Evolutionary conservation across 352 stramenopile genomes (phyloP), one percentile per base, ranked within the genome.

Genomic region (Halophytophthora batemanensis): DNA sequence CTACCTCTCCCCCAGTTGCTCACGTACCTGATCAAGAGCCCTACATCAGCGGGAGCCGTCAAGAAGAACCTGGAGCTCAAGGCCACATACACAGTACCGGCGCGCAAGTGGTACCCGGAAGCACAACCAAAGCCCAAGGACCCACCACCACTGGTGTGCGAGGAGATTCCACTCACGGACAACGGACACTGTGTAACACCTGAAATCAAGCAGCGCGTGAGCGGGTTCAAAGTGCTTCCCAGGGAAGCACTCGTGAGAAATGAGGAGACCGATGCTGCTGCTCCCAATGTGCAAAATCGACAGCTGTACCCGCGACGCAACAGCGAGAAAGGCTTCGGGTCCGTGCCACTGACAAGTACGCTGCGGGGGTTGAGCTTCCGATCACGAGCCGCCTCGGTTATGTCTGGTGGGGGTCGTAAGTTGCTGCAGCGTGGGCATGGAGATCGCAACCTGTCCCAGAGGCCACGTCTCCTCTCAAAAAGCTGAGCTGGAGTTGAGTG

Each of bases 11-110:
- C 76, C 4, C 66, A 72, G 41, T 40, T 88, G 2, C 69, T 86
- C n/a, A 86, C 62, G 22, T 84, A 66, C 39, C 65, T 89, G 52
- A 72, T 85, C 50, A 83, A 85, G 53, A 73, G 60, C 1, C 69
- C 70, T 6, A 59, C 57, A 2, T 71, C 64, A 37, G 77, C 67
- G 11, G 59, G 59, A 8, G 66, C 64, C 2, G 47, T 79, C 5
- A 86, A 87, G 61, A 86, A 86, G 59, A 86, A 82, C 19, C 47
- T 89, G 13, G 74, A 86, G 52, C 60, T 90, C 4, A 72, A 80
- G 35, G 61, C 72, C 14, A 87, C 71, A 15, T 89, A 87, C 56
- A 74, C 70, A 0, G 71, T 92, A 4, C 64, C 70, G 1, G 66
- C 70, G 33, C 53, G 69, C 31, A 92, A 92, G 51, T 92, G 77